phyloP scores from a whole-genome alignment of 164 flowering plant genomes.

The Annona squamosa region DNA sequence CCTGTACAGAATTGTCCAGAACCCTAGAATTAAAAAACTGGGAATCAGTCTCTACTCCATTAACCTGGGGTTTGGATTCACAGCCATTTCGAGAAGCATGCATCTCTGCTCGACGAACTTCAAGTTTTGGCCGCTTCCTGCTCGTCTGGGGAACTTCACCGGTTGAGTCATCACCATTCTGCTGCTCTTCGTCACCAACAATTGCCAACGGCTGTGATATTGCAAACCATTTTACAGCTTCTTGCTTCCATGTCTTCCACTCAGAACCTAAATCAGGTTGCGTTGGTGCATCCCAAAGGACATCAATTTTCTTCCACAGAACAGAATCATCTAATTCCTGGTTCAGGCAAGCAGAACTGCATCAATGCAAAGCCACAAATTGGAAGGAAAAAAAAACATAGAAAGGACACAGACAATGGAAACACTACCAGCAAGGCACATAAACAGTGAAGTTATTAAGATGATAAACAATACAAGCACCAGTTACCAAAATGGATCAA shows the following conservation, averaged over 20 bases:
- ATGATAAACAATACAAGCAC: too few relatives aligned
- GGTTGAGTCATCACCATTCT: slow-evolving; percentile 23
- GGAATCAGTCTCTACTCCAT: slow-evolving; percentile 37
- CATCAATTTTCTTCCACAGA: slow-evolving; percentile 63
- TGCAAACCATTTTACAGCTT: slow-evolving; percentile 71
- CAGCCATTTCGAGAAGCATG: slow-evolving; percentile 32
- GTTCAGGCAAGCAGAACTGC: slow-evolving; percentile 8
- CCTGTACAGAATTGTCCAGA: slow-evolving; percentile 19
- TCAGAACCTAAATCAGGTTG: slow-evolving; percentile 51
- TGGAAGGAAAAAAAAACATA: neutral
- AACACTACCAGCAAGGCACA: too few relatives aligned
- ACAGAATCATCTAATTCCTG: slow-evolving; percentile 72
- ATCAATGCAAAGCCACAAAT: neutral
- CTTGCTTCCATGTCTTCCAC: slow-evolving; percentile 86
- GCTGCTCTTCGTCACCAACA: slow-evolving; percentile 35
- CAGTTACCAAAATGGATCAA: too few relatives aligned
- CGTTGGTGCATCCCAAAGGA: slow-evolving; percentile 44
- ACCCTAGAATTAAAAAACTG: slow-evolving; percentile 33
- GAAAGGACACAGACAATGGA: too few relatives aligned
- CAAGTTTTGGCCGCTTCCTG: slow-evolving; percentile 90
- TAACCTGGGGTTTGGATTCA: slow-evolving; percentile 16
- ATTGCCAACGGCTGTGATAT: slow-evolving; percentile 32
- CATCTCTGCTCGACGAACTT: slow-evolving; percentile 86
- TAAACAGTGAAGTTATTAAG: too few relatives aligned
- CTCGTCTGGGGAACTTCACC: slow-evolving; percentile 33